Conservation (phyloP, 2,329 filamentous ascomycete genomes). For the Gaeumannomyces sp. region DNA sequence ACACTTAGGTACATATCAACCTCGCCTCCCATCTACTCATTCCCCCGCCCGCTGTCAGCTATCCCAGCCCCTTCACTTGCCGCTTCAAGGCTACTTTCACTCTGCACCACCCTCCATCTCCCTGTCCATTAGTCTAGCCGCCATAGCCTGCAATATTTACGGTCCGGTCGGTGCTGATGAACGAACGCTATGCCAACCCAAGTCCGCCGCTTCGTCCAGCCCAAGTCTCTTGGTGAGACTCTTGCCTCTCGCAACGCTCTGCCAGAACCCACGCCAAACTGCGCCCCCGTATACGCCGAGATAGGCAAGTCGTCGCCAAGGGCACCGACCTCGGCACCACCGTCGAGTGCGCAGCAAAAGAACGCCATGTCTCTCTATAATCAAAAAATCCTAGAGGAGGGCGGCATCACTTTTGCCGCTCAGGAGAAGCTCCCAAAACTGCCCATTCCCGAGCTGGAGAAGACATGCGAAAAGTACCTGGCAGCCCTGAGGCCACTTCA, state of each 20-base stretch:
- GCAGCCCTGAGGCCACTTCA: slow-evolving; percentile 76
- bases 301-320: slow-evolving; percentile 28
- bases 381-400: slow-evolving; percentile 48
- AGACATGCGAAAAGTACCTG: slow-evolving; percentile 73
- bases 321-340: slow-evolving; percentile 22
- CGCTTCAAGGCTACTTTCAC: neutral
- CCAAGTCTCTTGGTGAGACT: slow-evolving; percentile 67
- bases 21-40: neutral
- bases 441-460: slow-evolving; percentile 82
- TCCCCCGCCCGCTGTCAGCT: neutral
- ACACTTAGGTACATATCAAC: neutral
- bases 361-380: slow-evolving; percentile 45
- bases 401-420: slow-evolving; percentile 78
- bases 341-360: slow-evolving; percentile 20
- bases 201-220: slow-evolving; percentile 63
- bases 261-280: slow-evolving; percentile 13
- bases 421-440: slow-evolving; percentile 88
- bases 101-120: neutral
- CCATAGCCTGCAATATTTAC: slow-evolving; percentile 17
- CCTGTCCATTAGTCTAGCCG: neutral
- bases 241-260: slow-evolving; percentile 42
- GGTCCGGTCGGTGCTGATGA: slow-evolving; percentile 32
- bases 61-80: neutral
- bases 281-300: slow-evolving; percentile 24
- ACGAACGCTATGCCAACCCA: slow-evolving; percentile 48